These are phyloP conservation scores for Ceratocystis variospora DNA, from an alignment of 2,329 filamentous ascomycete species.

Conservation along the genomic window DNA sequence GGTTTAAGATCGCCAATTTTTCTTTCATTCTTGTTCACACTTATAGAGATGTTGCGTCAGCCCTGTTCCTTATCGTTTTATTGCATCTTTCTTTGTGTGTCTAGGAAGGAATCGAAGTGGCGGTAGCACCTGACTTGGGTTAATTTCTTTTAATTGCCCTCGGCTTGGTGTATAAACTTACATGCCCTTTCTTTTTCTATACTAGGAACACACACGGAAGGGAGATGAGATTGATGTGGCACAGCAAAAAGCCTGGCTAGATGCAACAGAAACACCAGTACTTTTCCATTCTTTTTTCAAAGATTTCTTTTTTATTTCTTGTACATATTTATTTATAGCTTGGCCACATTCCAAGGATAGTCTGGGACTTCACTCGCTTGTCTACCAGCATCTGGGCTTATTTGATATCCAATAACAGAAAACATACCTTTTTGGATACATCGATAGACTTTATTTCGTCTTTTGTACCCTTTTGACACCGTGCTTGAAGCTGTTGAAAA, in stretches of 20 bases:
- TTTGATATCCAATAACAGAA: constrained; percentile 9
- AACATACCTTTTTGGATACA: background rate
- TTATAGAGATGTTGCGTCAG: constrained; percentile 4
- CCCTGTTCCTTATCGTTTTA: too few species aligned
- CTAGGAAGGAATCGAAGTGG: background rate
- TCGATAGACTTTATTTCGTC: background rate
- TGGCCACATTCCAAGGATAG: background rate
- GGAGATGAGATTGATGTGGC: background rate
- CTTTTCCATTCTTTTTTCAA: background rate
- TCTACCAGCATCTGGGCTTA: background rate
- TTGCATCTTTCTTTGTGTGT: background rate
- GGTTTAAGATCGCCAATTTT: constrained; percentile 5
- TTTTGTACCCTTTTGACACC: too few species aligned
- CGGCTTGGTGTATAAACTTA: background rate
- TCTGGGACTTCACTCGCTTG: constrained; percentile 3
- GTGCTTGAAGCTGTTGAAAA: too few species aligned
- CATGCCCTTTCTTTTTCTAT: background rate
- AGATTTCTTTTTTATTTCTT: background rate
- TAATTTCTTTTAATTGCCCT: background rate
- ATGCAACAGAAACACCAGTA: background rate
- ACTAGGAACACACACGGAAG: background rate
- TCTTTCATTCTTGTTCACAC: constrained; percentile 2
- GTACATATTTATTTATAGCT: background rate
- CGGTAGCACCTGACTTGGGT: background rate
- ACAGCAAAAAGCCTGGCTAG: background rate